Evolutionary conservation across 2,329 filamentous ascomycete genomes (phyloP).

Genomic region (Chaetomiaceae sp.): DNA sequence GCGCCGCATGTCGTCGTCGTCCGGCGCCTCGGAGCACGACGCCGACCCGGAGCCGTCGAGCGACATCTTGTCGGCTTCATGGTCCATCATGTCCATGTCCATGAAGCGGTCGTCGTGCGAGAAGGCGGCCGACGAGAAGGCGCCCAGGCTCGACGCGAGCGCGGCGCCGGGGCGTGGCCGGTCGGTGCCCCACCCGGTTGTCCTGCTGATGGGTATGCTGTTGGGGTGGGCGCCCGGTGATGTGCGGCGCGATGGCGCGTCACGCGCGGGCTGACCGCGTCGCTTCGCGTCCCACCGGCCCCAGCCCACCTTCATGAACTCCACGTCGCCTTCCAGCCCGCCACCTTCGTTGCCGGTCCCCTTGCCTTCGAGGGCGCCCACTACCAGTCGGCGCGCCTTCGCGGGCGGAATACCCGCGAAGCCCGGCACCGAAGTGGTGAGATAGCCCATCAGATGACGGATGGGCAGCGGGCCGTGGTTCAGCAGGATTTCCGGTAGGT

Average conservation of each 20-base stretch:
- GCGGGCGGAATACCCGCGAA: conserved; percentile 83
- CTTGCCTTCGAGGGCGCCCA: conserved; percentile 83
- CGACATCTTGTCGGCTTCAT: conserved; percentile 95
- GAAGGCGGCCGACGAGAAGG: conserved; percentile 68
- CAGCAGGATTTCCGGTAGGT: conserved; percentile 85
- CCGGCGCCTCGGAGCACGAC: conserved; percentile 69
- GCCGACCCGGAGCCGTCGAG: conserved; percentile 63
- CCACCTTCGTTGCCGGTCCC: conserved; percentile 52
- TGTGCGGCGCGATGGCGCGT: conserved; percentile 33
- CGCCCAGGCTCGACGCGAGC: conserved; percentile 55
- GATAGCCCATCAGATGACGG: conserved; percentile 88
- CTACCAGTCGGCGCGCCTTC: conserved; percentile 84
- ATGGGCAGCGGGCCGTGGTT: conserved; percentile 88
- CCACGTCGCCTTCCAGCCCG: conserved; percentile 61
- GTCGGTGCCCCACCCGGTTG: conserved; percentile 37
- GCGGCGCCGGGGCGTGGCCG: conserved; percentile 45
- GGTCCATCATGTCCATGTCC: conserved; percentile 63
- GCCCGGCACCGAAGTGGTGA: conserved; percentile 88
- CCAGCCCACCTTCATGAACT: conserved; percentile 96
- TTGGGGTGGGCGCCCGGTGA: conserved; percentile 40
- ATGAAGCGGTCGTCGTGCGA: conserved; percentile 63
- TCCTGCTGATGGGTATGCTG: conserved; percentile 52
- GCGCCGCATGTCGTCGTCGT: conserved; percentile 58
- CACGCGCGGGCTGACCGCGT: conserved; percentile 54
- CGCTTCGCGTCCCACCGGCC: conserved; percentile 86